Conservation (phyloP, 1,284 basidiomycete species). For the Trichosporon asahii region DNA sequence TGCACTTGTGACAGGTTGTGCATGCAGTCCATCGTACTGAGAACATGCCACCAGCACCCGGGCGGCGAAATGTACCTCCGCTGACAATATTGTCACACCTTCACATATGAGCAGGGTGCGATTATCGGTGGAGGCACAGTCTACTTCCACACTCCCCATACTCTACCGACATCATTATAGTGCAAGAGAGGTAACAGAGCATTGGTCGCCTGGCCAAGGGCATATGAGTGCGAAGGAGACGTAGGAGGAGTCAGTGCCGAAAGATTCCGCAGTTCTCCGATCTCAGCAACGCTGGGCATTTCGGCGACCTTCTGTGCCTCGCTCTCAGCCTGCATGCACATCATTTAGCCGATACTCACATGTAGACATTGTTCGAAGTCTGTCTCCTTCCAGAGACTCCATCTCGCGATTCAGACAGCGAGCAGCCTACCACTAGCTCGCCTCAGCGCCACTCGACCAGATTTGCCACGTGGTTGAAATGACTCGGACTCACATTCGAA, state of each 20-base stretch:
- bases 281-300: not conserved
- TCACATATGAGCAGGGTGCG: too few relatives aligned
- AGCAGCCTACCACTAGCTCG: not conserved
- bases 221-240: not conserved
- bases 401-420: not conserved
- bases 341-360: too few relatives aligned
- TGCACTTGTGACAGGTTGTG: too few relatives aligned
- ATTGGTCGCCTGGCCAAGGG: not conserved
- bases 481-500: slow-evolving; percentile 6
- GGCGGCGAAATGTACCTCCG: too few relatives aligned
- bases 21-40: too few relatives aligned
- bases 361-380: too few relatives aligned
- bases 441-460: not conserved
- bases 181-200: not conserved
- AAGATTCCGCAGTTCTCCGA: not conserved
- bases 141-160: too few relatives aligned
- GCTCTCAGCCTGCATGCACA: too few relatives aligned
- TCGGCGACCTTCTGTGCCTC: not conserved
- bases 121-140: too few relatives aligned
- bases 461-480: slow-evolving; percentile 4
- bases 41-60: too few relatives aligned
- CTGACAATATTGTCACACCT: too few relatives aligned
- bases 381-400: not conserved
- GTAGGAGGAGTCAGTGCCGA: not conserved
- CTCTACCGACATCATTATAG: too few relatives aligned